Conservation (phyloP, 371 early-diverging fungal species). For the Actinomortierella ambigua region DNA sequence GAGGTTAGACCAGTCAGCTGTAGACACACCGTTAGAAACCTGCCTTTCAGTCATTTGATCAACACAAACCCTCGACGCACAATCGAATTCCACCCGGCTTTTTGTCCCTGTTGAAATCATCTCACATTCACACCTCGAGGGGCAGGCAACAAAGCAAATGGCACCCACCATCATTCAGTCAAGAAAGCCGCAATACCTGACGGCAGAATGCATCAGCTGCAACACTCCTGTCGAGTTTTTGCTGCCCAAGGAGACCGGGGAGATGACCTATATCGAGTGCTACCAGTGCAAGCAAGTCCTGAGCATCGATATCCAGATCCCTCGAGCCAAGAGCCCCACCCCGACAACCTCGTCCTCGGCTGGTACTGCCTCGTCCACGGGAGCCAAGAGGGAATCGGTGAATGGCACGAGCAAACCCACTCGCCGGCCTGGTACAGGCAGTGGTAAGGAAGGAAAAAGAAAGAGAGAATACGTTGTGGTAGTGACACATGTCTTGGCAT, state of each 20-base stretch:
- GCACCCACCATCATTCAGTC: slow-evolving; percentile 48
- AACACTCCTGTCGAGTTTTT: slow-evolving; percentile 55
- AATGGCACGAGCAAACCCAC: no score
- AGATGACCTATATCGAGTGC: slow-evolving; percentile 48
- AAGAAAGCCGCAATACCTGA: slow-evolving; percentile 54
- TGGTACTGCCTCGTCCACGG: slow-evolving; percentile 2
- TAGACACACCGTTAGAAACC: no score
- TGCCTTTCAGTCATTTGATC: no score
- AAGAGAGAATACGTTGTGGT: no score
- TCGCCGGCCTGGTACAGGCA: slow-evolving; percentile 25
- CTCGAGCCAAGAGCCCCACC: slow-evolving; percentile 15
- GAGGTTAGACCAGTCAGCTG: no score
- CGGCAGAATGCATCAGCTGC: slow-evolving; percentile 56
- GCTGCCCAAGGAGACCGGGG: slow-evolving; percentile 50
- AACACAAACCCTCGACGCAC: no score
- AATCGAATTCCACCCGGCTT: no score
- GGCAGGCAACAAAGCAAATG: slow-evolving; percentile 4
- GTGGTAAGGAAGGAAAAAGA: slow-evolving; percentile 10
- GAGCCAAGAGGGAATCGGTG: no score
- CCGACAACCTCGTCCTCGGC: slow-evolving; percentile 16
- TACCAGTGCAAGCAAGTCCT: slow-evolving; percentile 46
- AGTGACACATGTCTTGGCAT: no score
- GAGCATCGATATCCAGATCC: slow-evolving; percentile 40
- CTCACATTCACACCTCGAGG: no score
- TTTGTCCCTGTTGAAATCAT: no score